Evolutionary conservation across 768 basidiomycete genomes (phyloP).

Genomic region (Suillus paluster): DNA sequence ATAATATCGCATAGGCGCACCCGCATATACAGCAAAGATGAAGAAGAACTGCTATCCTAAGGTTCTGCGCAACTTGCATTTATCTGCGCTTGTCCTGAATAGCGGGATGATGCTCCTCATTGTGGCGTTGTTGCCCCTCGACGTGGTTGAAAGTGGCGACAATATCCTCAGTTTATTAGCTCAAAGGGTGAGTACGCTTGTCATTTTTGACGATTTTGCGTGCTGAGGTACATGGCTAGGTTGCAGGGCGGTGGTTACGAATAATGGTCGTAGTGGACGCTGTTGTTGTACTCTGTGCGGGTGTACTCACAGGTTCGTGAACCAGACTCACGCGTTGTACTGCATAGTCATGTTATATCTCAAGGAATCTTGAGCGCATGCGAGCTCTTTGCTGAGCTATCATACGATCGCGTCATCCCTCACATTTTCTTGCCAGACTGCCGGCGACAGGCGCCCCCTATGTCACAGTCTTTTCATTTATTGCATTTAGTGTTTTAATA

Average conservation of each 20-base stretch:
- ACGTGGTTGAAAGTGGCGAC: conserved; percentile 49
- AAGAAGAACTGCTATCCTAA: conserved; percentile 56
- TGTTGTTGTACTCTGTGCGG: conserved; percentile 72
- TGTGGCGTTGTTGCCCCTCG: conserved; percentile 59
- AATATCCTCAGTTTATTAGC: conserved; percentile 73
- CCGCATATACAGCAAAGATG: conserved; percentile 68
- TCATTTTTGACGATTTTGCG: background rate
- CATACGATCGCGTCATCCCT: conserved; percentile 66
- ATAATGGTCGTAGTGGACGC: conserved; percentile 69
- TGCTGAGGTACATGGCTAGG: conserved; percentile 36
- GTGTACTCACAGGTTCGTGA: conserved; percentile 63
- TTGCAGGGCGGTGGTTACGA: conserved; percentile 64
- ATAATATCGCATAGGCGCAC: conserved; percentile 47
- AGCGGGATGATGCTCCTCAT: conserved; percentile 61
- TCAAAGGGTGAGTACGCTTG: conserved; percentile 43
- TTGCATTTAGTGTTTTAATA: conserved; percentile 51
- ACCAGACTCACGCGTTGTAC: background rate
- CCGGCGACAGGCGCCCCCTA: conserved; percentile 57
- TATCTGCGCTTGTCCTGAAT: conserved; percentile 60
- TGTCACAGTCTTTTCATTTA: conserved; percentile 55
- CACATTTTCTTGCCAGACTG: conserved; percentile 50
- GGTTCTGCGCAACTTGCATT: conserved; percentile 69
- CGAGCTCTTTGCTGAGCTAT: conserved; percentile 60
- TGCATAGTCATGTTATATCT: conserved; percentile 4
- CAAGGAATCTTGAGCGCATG: conserved; percentile 61